Conservation (phyloP, 140 eudicot species). For the Oenanthe javanica region DNA sequence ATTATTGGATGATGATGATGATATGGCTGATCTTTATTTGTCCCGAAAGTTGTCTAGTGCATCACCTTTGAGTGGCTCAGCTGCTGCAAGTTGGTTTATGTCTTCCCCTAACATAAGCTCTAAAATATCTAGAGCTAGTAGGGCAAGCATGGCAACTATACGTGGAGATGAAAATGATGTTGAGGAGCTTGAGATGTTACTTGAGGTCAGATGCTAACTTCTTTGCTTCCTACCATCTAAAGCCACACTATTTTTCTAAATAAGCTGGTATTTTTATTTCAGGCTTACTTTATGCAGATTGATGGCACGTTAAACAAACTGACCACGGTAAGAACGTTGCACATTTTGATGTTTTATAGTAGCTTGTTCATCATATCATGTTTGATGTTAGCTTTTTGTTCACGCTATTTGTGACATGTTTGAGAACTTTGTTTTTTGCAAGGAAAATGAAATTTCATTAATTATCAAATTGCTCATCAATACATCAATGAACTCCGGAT, state of each 20-base stretch:
- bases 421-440: background rate
- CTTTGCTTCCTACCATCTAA: background rate
- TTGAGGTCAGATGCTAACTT: constrained; percentile 46
- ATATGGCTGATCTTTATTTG: constrained; percentile 90
- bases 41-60: constrained; percentile 70
- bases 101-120: constrained; percentile 78
- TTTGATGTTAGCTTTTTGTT: constrained; percentile 9
- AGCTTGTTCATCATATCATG: background rate
- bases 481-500: too few relatives aligned
- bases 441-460: too few relatives aligned
- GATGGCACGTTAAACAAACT: constrained; percentile 84
- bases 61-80: constrained; percentile 77
- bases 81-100: constrained; percentile 66
- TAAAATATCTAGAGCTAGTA: constrained; percentile 72
- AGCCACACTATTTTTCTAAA: background rate
- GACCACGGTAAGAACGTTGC: constrained; percentile 35
- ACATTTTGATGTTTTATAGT: background rate
- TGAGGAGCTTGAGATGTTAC: constrained; percentile 93
- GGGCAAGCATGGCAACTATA: constrained; percentile 73
- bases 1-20: constrained; percentile 91
- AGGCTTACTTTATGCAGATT: constrained; percentile 97
- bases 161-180: constrained; percentile 90
- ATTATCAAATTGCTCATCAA: too few relatives aligned
- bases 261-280: constrained; percentile 20
- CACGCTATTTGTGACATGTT: background rate